A percentile compares a stretch with the other conserved stretches of the same genome.
Conservation (phyloP, 1,284 basidiomycete species). For the Sporisorium graminicola region DNA sequence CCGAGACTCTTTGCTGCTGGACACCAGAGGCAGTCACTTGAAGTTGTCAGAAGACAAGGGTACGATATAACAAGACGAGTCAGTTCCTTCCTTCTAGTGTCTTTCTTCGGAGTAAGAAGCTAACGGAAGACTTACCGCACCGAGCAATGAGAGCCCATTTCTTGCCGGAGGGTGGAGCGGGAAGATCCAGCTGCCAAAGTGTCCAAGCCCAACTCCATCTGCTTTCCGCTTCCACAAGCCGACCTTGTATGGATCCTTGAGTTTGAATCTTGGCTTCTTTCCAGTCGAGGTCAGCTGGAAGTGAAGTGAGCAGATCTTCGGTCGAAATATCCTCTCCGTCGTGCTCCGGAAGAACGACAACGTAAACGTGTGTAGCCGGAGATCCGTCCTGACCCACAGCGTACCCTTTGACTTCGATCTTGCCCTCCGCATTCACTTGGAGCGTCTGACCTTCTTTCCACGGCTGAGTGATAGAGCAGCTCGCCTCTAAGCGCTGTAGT, state of each 20-base stretch:
- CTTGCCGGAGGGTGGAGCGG: neutral
- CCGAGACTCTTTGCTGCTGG: constrained; percentile 40
- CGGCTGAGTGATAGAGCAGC: constrained; percentile 41
- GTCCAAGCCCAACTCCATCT: constrained; percentile 55
- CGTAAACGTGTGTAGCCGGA: constrained; percentile 18
- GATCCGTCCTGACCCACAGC: constrained; percentile 51
- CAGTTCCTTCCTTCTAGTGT: neutral
- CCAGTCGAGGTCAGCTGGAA: constrained; percentile 26
- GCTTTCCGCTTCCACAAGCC: neutral
- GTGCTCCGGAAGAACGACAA: constrained; percentile 19
- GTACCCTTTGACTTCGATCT: constrained; percentile 35
- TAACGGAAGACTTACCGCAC: constrained; percentile 30
- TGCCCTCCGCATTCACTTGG: neutral
- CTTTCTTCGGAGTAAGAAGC: neutral
- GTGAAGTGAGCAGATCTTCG: constrained; percentile 25
- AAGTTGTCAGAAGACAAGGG: neutral
- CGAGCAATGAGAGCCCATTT: constrained; percentile 37
- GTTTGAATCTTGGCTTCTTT: constrained; percentile 19
- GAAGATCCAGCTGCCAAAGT: constrained; percentile 38
- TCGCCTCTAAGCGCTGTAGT: constrained; percentile 42
- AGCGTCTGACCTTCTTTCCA: constrained; percentile 4
- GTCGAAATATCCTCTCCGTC: neutral
- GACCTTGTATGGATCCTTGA: neutral
- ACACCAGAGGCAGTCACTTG: constrained; percentile 46
- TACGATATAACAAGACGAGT: neutral